Conservation (phyloP, 345 rosid genomes). For the Noccaea caerulescens region DNA sequence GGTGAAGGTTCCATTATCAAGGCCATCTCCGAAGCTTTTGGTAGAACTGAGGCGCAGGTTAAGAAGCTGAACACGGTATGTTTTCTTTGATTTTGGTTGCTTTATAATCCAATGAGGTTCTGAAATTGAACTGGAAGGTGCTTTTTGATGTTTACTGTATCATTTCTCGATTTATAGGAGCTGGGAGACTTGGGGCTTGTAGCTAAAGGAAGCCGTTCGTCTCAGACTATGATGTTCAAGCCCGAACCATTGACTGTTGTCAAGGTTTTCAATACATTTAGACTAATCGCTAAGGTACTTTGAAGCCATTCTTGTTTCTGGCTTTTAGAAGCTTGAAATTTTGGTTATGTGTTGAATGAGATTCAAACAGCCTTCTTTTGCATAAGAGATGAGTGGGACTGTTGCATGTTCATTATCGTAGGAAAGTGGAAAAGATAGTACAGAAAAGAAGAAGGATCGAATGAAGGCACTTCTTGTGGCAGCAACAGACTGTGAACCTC, state of each 20-base stretch:
- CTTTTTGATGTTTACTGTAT: constrained; percentile 5
- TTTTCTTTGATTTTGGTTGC: not conserved
- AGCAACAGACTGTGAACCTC: constrained; percentile 94
- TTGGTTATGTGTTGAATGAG: constrained; percentile 6
- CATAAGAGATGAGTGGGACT: constrained; percentile 3
- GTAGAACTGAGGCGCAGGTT: constrained; percentile 76
- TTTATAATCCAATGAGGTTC: not conserved
- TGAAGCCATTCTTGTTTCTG: not conserved
- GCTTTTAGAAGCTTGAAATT: constrained; percentile 10
- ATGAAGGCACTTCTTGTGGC: constrained; percentile 96
- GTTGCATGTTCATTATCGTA: constrained; percentile 42
- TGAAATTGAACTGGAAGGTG: constrained; percentile 9
- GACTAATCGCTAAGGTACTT: constrained; percentile 84
- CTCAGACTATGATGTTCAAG: constrained; percentile 89
- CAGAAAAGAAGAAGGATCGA: constrained; percentile 88
- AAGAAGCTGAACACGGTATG: constrained; percentile 71
- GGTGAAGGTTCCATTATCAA: constrained; percentile 80
- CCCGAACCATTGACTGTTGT: constrained; percentile 80
- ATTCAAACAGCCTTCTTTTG: constrained; percentile 16
- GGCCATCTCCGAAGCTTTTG: constrained; percentile 86
- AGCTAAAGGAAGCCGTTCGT: constrained; percentile 89
- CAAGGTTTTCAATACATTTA: constrained; percentile 79
- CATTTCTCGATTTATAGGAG: constrained; percentile 50
- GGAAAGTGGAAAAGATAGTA: constrained; percentile 97
- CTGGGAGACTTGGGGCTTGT: constrained; percentile 94